Evolutionary conservation across 2,329 filamentous ascomycete species (phyloP).

Genomic region (Claviceps digitariae): DNA sequence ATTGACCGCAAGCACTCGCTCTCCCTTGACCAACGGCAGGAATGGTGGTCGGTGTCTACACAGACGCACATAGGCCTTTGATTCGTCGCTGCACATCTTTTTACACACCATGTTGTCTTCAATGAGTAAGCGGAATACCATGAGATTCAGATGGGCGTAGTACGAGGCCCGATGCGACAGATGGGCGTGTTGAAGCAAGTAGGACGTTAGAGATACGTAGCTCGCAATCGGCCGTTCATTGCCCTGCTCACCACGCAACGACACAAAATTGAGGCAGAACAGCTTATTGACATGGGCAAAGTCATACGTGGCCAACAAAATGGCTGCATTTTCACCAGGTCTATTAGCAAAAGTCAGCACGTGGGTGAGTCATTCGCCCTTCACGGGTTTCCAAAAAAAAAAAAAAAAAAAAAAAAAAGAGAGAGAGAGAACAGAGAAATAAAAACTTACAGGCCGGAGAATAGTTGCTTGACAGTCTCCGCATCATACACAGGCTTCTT

Average conservation of each 20-base stretch:
- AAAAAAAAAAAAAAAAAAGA: neutral
- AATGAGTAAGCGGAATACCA: conserved; percentile 72
- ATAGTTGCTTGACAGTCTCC: conserved; percentile 72
- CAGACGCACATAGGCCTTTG: conserved; percentile 60
- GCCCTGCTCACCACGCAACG: conserved; percentile 45
- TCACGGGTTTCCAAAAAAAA: neutral
- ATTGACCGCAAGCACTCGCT: conserved; percentile 60
- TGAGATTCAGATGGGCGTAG: conserved; percentile 75
- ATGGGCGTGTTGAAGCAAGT: conserved; percentile 86
- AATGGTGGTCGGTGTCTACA: conserved; percentile 83
- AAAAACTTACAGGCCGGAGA: conserved; percentile 56
- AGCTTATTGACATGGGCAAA: conserved; percentile 91
- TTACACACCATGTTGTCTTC: conserved; percentile 78
- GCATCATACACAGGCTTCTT: conserved; percentile 47
- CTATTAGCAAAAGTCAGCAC: conserved; percentile 27
- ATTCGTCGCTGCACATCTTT: conserved; percentile 67
- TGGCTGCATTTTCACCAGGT: conserved; percentile 63
- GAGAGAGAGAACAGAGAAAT: conserved; percentile 19
- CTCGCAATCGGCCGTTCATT: conserved; percentile 63
- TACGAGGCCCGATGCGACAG: conserved; percentile 63
- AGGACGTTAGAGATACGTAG: conserved; percentile 81
- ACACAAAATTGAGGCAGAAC: conserved; percentile 77
- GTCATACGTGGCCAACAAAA: conserved; percentile 79
- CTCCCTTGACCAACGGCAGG: conserved; percentile 58
- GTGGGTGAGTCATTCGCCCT: neutral